Conservation (phyloP, 2,329 filamentous ascomycete species). For the Fusarium cicatricum region DNA sequence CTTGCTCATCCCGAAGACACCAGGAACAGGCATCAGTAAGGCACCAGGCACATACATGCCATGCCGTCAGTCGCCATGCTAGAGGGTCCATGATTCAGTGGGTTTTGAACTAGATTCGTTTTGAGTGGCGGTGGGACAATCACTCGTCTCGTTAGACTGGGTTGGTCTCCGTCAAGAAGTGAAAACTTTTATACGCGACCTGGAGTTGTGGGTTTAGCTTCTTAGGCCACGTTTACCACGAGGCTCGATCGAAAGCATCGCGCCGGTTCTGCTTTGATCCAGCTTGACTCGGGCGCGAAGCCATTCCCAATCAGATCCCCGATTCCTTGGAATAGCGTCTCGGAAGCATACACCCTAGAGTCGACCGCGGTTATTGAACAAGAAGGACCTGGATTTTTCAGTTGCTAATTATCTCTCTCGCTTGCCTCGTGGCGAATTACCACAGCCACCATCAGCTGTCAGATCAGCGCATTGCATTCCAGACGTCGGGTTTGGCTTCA, state of each 20-base stretch:
- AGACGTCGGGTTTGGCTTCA: background rate
- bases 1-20: background rate
- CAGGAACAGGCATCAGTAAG: background rate
- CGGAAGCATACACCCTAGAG: background rate
- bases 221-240: slow-evolving; percentile 6
- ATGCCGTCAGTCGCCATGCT: background rate
- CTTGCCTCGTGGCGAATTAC: background rate
- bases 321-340: no score
- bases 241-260: background rate
- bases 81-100: background rate
- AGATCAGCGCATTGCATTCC: background rate
- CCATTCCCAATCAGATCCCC: background rate
- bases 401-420: no score
- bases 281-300: background rate
- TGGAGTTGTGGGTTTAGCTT: background rate
- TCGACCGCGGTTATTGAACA: background rate
- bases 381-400: no score
- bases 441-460: background rate
- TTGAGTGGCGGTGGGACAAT: background rate
- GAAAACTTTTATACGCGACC: background rate
- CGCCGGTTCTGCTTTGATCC: background rate
- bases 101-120: background rate
- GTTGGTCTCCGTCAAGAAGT: no score
- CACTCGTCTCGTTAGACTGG: background rate
- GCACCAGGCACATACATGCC: no score